Evolutionary conservation across 2,329 filamentous ascomycete species (phyloP), one percentile per base, ranked within the genome.

Genomic region (Tricladium varicosporioides): DNA sequence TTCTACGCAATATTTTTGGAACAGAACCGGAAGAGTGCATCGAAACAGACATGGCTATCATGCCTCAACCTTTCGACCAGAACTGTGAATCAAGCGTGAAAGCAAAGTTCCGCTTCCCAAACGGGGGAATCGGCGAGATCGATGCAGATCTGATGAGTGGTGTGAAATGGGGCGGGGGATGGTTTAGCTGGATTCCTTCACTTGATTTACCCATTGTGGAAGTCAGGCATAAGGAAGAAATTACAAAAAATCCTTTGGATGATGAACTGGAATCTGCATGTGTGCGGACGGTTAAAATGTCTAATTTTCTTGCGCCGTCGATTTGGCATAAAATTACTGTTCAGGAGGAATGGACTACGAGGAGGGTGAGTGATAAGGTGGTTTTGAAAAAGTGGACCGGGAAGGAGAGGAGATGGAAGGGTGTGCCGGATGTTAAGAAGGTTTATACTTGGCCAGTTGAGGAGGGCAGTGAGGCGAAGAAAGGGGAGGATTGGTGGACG

Each of bases 231-330:
- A 15, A 77, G 76, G 54, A 78, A 73, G 45, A 74, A 64, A 19
- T 77, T 73, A 56, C 82, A 73, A 60, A 84, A 73, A 57, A 73
- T 71, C 14, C 85, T n/a, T n/a, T n/a, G 68, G 51, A 50, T 13
- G 57, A 50, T 15, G 48, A 60, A 15, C 7, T n/a, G 33, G 60
- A 65, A 44, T 60, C 67, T 54, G 53, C 58, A 3, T 16, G 63
- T 13, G 48, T 56, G 13, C 58, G 59, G 56, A 62, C 47, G 10
- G 60, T 67, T 2, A 59, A 54, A n/a, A 44, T 64, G 47, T 63
- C 47, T 53, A 62, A 63, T 48, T 43, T 60, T 15, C 42, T 67
- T 13, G 9, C 48, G 42, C 60, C 65, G 11, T 47, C 43, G 4
- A 10, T 60, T 10, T 67, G 63, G 62, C 64, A 67, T 53, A 43